phyloP scores from a whole-genome alignment of 2,329 filamentous ascomycete species.

The Mycosphaerella sp. region DNA sequence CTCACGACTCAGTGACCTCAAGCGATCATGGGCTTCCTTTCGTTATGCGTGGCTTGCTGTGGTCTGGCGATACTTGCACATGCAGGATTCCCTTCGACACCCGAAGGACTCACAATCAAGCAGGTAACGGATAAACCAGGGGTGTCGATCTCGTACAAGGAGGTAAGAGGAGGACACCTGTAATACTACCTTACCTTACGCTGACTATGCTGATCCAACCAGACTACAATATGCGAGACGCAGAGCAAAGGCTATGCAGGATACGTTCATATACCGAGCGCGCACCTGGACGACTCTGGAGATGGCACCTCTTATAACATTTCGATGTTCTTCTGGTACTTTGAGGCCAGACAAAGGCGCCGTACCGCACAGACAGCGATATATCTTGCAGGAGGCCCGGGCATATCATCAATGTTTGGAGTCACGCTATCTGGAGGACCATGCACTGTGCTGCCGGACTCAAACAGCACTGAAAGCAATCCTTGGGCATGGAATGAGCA shows the following conservation, averaged over 20 bases:
- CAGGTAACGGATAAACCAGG: slow-evolving; percentile 9
- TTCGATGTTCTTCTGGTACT: slow-evolving; percentile 59
- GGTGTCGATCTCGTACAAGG: slow-evolving; percentile 26
- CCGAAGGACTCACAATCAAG: slow-evolving; percentile 12
- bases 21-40: neutral
- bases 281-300: slow-evolving; percentile 25
- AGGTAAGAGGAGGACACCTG: slow-evolving; percentile 4
- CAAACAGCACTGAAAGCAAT: slow-evolving; percentile 41
- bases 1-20: neutral
- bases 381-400: slow-evolving; percentile 58
- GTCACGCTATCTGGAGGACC: slow-evolving; percentile 46
- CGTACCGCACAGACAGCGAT: slow-evolving; percentile 52
- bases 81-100: slow-evolving; percentile 17
- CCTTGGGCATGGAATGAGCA: slow-evolving; percentile 54
- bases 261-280: slow-evolving; percentile 50
- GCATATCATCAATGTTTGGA: slow-evolving; percentile 53
- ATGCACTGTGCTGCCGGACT: slow-evolving; percentile 39
- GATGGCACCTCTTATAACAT: slow-evolving; percentile 23
- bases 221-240: slow-evolving; percentile 46
- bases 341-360: slow-evolving; percentile 51
- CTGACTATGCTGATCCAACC: slow-evolving; percentile 2
- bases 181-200: neutral
- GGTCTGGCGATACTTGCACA: slow-evolving; percentile 4
- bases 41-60: slow-evolving; percentile 1
- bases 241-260: slow-evolving; percentile 51